Base-by-base conservation (phyloP, 768 basidiomycete genomes). In the Pulveroboletus ravenelii region DNA sequence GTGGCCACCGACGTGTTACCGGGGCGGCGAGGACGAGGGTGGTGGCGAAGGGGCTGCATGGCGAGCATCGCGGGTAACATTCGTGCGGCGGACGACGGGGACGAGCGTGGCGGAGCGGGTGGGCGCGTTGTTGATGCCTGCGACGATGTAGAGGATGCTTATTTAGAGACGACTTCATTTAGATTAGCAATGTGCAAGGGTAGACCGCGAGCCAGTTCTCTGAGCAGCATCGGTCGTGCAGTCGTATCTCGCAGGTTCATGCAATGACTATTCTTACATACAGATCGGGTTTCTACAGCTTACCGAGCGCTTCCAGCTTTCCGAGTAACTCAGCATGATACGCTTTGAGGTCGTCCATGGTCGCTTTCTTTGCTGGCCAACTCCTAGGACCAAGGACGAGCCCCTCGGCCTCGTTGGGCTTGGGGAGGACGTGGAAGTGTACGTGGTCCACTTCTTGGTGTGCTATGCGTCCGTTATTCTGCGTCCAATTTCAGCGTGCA, bases 341-440 rank as follows among this genome's bases (percentile, higher is more conserved):
- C 2, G 31, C 47, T 45, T 60, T 58, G 9, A 68, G 48, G 0
- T 68, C 62, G 1, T 66, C 64, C 54, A 55, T 45, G 10, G 47
- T 20, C 0, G 54, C 47, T 2, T 41, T 51, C 54, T 58, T 20
- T n/a, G 58, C 41, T 2, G 64, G 64, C 95, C 95, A 97, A 15
- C 79, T 42, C 32, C 43, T 46, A 0, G 46, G 29, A 6, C 3
- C 81, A 48, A 97, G 71, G 12, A 81, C 81, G 25, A 99, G 76
- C 5, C 95, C 95, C 57, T 87, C 82, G 0, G 9, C 32, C 5
- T 78, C 63, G 40, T 83, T 78, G 6, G 89, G 91, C 66, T 96
- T 97, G 3, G 94, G 93, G 54, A 97, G 94, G 58, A 97, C 77
- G 61, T 97, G 93, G 72, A 93, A 93, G 66, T 95, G 92, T 13